These are phyloP conservation scores for Rubroboletus satanas DNA, from an alignment of 768 basidiomycete genomes.

Conservation along the genomic window DNA sequence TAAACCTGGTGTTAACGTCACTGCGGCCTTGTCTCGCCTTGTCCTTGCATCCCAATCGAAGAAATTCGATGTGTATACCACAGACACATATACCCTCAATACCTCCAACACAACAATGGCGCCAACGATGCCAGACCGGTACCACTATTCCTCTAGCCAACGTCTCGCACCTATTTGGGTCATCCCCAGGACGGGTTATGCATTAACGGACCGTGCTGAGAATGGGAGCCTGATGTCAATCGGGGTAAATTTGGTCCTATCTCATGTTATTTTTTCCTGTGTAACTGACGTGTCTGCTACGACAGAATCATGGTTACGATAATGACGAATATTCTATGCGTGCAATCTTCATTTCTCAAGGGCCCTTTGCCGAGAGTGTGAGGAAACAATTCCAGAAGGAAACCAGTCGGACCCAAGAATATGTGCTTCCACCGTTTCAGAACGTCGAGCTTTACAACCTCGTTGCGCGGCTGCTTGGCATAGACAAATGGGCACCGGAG, in stretches of 20 bases:
- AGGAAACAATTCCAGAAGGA: not conserved
- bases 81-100: constrained; percentile 7
- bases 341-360: constrained; percentile 85
- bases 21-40: constrained; percentile 52
- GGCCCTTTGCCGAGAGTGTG: constrained; percentile 59
- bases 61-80: constrained; percentile 59
- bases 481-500: constrained; percentile 47
- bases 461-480: constrained; percentile 66
- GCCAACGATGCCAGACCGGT: constrained; percentile 66
- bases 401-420: constrained; percentile 34
- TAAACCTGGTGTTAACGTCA: constrained; percentile 47
- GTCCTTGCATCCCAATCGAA: constrained; percentile 40
- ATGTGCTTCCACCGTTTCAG: constrained; percentile 71
- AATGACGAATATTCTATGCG: constrained; percentile 72
- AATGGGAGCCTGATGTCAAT: constrained; percentile 54
- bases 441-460: constrained; percentile 85
- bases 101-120: not conserved
- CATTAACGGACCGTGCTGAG: constrained; percentile 63
- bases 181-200: constrained; percentile 75
- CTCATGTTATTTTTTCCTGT: not conserved
- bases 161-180: constrained; percentile 84
- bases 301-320: constrained; percentile 85
- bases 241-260: constrained; percentile 45
- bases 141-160: constrained; percentile 64
- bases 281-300: not conserved